phyloP scores from a whole-genome alignment of 2,329 filamentous ascomycete species.

The Aphanocladium album region DNA sequence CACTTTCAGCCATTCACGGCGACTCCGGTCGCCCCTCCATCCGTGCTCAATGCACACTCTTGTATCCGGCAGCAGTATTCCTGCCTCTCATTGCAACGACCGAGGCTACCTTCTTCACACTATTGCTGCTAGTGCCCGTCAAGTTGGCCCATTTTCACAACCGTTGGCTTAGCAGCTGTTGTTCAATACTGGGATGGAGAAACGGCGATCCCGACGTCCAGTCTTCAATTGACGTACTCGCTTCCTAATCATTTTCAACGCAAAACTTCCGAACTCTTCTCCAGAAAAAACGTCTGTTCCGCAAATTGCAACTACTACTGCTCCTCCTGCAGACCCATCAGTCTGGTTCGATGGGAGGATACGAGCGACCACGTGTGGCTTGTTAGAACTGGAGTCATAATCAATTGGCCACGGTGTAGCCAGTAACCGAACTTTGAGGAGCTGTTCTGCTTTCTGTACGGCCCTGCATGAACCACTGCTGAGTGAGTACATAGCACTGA shows the following conservation, averaged over 20 bases:
- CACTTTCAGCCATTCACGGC: constrained; percentile 5
- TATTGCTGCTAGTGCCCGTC: neutral
- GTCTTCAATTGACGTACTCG: neutral
- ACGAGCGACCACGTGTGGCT: too few species aligned
- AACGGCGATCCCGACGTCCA: neutral
- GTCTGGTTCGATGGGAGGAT: neutral
- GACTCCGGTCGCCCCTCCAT: constrained; percentile 2
- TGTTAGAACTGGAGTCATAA: neutral
- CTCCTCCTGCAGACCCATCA: neutral
- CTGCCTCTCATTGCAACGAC: neutral
- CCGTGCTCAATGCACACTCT: constrained; percentile 7
- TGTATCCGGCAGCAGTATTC: neutral
- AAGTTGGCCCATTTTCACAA: neutral
- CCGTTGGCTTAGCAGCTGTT: neutral
- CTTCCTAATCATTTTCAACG: neutral
- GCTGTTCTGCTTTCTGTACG: neutral
- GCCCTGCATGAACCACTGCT: too few species aligned
- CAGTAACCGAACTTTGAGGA: neutral
- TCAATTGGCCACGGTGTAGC: too few species aligned
- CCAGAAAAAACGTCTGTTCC: neutral
- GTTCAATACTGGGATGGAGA: neutral
- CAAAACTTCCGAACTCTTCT: neutral
- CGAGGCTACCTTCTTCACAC: neutral
- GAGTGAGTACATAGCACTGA: too few species aligned
- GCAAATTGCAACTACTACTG: neutral